Conservation (phyloP, 2,329 filamentous ascomycete genomes). For the Exophiala sp. region DNA sequence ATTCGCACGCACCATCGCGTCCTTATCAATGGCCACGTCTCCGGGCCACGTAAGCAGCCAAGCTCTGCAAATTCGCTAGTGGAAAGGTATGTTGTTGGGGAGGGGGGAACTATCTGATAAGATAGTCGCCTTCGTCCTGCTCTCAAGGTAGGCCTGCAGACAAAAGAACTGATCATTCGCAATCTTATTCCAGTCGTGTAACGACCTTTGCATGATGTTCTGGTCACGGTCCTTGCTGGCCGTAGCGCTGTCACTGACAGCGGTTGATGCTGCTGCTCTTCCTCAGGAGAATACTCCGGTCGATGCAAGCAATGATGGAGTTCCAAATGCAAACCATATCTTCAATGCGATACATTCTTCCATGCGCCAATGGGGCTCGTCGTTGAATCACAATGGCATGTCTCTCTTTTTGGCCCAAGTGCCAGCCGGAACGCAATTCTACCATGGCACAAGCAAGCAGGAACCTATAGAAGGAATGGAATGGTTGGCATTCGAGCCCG, state of each 20-base stretch:
- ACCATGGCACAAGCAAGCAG: slow-evolving; percentile 57
- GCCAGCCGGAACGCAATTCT: slow-evolving; percentile 62
- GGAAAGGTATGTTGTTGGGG: not conserved
- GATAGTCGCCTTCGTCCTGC: not conserved
- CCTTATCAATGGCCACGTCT: not conserved
- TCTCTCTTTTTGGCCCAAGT: slow-evolving; percentile 65
- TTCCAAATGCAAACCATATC: slow-evolving; percentile 58
- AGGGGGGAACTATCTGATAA: not conserved
- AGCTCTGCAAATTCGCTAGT: not conserved
- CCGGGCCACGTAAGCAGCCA: slow-evolving; percentile 3
- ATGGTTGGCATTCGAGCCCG: slow-evolving; percentile 67
- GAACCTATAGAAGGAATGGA: slow-evolving; percentile 45
- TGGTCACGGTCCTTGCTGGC: not conserved
- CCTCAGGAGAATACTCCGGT: not conserved
- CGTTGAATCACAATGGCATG: slow-evolving; percentile 72
- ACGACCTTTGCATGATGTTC: not conserved
- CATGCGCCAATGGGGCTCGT: slow-evolving; percentile 71
- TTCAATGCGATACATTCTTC: slow-evolving; percentile 72
- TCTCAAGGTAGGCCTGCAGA: not conserved
- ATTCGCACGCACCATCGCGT: not conserved
- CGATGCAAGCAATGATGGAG: not conserved
- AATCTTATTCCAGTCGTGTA: not conserved
- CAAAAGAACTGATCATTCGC: not conserved
- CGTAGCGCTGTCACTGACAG: not conserved
- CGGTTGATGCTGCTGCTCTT: not conserved